Conservation (phyloP, 2,329 filamentous ascomycete species). For the Clathrospora elynae region DNA sequence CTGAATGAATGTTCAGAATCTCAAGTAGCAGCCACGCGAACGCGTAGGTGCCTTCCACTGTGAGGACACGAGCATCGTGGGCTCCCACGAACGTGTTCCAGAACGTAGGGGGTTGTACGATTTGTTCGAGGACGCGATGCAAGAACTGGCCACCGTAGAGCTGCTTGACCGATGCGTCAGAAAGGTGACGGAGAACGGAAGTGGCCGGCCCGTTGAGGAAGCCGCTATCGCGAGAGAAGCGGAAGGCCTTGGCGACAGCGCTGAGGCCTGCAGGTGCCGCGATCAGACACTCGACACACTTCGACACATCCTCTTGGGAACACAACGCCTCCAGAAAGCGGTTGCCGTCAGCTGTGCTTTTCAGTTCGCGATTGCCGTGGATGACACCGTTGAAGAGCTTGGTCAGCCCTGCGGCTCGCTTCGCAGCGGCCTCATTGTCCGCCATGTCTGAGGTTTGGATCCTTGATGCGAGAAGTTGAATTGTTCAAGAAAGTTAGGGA, state of each 20-base stretch:
- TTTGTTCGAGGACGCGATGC: conserved; percentile 51
- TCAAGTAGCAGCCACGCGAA: conserved; percentile 55
- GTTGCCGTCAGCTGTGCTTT: conserved; percentile 48
- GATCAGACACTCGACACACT: conserved; percentile 47
- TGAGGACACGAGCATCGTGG: conserved; percentile 31
- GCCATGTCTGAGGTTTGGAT: conserved; percentile 17
- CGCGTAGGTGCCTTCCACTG: conserved; percentile 27
- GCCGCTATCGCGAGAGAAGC: conserved; percentile 50
- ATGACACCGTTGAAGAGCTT: conserved; percentile 51
- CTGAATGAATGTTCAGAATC: conserved; percentile 49
- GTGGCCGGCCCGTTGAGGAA: conserved; percentile 54
- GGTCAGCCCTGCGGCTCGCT: conserved; percentile 39
- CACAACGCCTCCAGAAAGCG: conserved; percentile 58
- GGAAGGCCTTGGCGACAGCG: conserved; percentile 50
- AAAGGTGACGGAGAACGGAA: conserved; percentile 46
- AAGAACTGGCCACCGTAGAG: conserved; percentile 59
- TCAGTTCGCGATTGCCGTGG: conserved; percentile 47
- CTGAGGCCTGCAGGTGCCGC: conserved; percentile 29
- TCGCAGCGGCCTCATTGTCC: conserved; percentile 25
- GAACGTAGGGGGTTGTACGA: conserved; percentile 60
- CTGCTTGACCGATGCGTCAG: conserved; percentile 54
- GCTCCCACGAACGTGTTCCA: conserved; percentile 57
- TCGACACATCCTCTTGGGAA: conserved; percentile 48
- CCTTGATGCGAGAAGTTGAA: not conserved
- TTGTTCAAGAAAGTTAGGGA: not conserved